These are phyloP conservation scores for Gracilariopsis chorda DNA, from an alignment of 23 red algal genomes.

Conservation along the genomic window DNA sequence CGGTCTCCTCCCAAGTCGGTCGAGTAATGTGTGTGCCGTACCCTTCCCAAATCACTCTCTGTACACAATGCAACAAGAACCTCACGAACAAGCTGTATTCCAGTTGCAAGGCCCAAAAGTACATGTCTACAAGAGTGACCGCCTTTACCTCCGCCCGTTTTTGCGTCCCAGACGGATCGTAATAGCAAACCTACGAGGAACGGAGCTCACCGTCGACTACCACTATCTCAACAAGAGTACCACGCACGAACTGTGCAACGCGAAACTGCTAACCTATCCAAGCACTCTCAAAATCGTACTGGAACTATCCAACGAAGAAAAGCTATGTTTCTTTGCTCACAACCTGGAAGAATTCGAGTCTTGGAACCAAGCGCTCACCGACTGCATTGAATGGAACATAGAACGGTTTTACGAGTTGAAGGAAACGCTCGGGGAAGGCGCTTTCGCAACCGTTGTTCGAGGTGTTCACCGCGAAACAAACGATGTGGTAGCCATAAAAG, in stretches of 20 bases:
- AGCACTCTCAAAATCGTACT: not conserved
- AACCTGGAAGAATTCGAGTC: not conserved
- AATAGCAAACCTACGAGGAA: constrained; percentile 1
- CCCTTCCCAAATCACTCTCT: too few relatives aligned
- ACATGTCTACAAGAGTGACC: constrained; percentile 38
- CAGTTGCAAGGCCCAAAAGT: constrained; percentile 11
- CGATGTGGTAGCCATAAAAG: constrained; percentile 74
- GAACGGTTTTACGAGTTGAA: constrained; percentile 60
- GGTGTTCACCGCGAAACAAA: constrained; percentile 35
- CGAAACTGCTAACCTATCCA: not conserved
- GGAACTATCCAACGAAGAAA: not conserved
- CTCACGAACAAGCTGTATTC: not conserved
- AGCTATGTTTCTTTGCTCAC: constrained; percentile 58
- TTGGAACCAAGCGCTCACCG: constrained; percentile 37
- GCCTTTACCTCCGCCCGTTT: not conserved
- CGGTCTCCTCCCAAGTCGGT: too few relatives aligned
- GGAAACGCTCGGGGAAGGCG: constrained; percentile 58
- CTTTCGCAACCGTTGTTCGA: constrained; percentile 60
- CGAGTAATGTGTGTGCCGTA: too few relatives aligned
- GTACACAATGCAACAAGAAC: not conserved
- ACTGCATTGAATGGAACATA: constrained; percentile 48
- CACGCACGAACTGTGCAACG: constrained; percentile 13
- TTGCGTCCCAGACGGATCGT: not conserved
- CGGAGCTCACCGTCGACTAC: not conserved
- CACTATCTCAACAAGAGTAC: not conserved